Conservation (phyloP, 805 yeast species). For the Lipomyces orientalis region DNA sequence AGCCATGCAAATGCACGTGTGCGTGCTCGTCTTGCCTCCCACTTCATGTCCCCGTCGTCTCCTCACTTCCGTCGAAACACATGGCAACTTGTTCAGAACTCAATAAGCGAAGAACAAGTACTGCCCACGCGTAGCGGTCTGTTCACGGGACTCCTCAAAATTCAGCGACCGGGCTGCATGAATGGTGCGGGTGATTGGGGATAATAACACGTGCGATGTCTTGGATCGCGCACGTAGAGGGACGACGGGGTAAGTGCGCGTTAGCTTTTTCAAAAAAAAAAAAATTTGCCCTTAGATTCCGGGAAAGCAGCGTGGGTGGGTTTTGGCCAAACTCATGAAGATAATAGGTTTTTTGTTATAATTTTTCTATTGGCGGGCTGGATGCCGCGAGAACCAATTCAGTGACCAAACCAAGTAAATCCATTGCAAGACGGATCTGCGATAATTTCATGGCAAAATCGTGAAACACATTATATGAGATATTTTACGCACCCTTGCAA, state of each 20-base stretch:
- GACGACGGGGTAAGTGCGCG: neutral
- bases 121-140: neutral
- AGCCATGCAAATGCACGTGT: neutral
- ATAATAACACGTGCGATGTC: neutral
- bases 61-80: too few relatives aligned
- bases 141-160: neutral
- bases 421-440: too few relatives aligned
- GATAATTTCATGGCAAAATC: too few relatives aligned
- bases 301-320: neutral
- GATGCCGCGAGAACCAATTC: too few relatives aligned
- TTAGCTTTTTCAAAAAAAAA: neutral
- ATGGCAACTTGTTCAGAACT: neutral
- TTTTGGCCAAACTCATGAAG: too few relatives aligned
- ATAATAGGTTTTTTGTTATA: too few relatives aligned
- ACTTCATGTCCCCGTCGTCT: too few relatives aligned
- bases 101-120: slow-evolving; percentile 1
- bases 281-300: neutral
- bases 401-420: too few relatives aligned
- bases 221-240: neutral
- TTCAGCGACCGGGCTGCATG: neutral
- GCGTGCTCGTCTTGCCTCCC: neutral
- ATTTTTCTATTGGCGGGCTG: too few relatives aligned
- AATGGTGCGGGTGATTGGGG: neutral
- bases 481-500: too few relatives aligned
- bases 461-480: too few relatives aligned